phyloP scores from a whole-genome alignment of 1,139 yeast genomes.

The Kluyveromyces sp. region DNA sequence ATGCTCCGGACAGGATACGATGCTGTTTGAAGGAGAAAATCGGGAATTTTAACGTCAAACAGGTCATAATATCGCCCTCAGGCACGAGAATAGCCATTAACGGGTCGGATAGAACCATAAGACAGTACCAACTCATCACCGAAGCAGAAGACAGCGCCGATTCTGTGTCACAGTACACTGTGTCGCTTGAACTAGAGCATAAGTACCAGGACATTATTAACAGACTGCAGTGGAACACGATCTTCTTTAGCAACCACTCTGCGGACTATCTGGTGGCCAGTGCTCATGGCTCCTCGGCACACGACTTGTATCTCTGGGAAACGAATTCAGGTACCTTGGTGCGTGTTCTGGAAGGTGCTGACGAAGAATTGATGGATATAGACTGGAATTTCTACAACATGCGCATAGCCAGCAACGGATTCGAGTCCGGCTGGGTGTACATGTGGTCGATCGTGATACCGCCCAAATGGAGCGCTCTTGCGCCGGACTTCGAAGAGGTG shows the following conservation, averaged over 20 bases:
- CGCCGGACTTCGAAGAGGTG: constrained; percentile 93
- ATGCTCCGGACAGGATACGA: neutral
- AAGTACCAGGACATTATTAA: constrained; percentile 89
- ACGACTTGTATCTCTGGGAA: constrained; percentile 91
- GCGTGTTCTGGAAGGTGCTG: constrained; percentile 91
- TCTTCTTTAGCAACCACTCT: constrained; percentile 62
- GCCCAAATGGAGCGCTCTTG: constrained; percentile 94
- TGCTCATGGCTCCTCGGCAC: constrained; percentile 78
- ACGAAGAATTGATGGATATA: constrained; percentile 70
- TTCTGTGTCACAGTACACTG: constrained; percentile 9
- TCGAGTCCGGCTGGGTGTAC: constrained; percentile 78
- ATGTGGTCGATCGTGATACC: constrained; percentile 80
- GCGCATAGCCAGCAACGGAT: constrained; percentile 77
- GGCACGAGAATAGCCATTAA: constrained; percentile 71
- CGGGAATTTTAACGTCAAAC: constrained; percentile 66
- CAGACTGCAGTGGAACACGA: constrained; percentile 81
- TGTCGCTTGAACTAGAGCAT: constrained; percentile 67
- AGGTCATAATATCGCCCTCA: constrained; percentile 54
- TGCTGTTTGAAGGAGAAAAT: constrained; percentile 38
- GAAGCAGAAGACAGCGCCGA: constrained; percentile 12
- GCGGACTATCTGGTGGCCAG: constrained; percentile 86
- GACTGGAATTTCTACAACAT: constrained; percentile 79
- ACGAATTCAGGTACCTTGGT: constrained; percentile 80
- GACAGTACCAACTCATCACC: constrained; percentile 53
- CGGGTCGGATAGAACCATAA: constrained; percentile 73